Evolutionary conservation across 352 stramenopile genomes (phyloP), one percentile per base, ranked within the genome.

Genomic region (Globisporangium mamillatum): DNA sequence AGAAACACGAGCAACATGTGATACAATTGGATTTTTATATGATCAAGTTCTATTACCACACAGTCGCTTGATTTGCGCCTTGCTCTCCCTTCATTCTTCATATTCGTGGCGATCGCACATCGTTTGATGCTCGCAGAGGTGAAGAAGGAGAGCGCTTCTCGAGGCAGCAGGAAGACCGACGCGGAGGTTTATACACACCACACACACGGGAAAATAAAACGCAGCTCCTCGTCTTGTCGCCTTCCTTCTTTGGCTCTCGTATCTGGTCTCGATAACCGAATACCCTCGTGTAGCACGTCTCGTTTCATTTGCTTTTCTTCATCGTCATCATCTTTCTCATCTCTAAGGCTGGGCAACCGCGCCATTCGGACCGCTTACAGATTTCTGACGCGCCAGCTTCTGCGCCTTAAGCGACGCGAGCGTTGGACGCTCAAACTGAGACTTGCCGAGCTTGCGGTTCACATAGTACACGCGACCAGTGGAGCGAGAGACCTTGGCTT

Each of bases 401-500:
- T 90, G 81, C 52, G 85, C 85, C 82, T 94, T 95, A 60, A 95
- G 75, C 48, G 86, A 94, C 63, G 88, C 88, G 58, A 95, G 81
- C 68, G 88, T 94, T 50, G 88, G 88, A 36, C 84, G 84, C 63
- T 94, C 86, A 54, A 93, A 95, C 78, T 95, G 88, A 12, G 88
- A 94, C 70, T 94, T 91, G 69, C 86, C 84, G 7, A 93, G 79
- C 81, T 92, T 92, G 66, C 86, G 86, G 76, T 95, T 95, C 58
- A 94, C 86, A 73, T 95, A 95, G 78, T 95, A 95, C 64, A 95
- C 88, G 53, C 87, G 86, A 18, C 88, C 88, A 20, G 86, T 95
- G 8, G 86, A 94, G 66, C 88, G 86, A 36, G 83, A 93, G 58
- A 95, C 86, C 81, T 95, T 95, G 68, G 88, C 88, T 66, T 94